Base-by-base conservation (phyloP, 805 yeast genomes). In the Pichia scutulata region DNA sequence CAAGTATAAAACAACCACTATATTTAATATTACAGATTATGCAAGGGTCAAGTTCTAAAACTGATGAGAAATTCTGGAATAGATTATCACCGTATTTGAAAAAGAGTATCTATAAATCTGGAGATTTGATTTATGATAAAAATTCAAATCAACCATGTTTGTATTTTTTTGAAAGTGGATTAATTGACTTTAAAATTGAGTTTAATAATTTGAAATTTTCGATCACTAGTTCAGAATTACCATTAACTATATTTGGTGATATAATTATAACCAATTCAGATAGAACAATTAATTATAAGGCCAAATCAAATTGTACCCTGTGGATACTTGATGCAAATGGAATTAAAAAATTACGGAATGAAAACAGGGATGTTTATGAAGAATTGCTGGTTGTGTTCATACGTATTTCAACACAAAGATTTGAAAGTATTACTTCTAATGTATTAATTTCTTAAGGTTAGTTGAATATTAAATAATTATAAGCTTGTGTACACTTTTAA, bases 231-330 rank as follows among this genome's bases (percentile, higher is more conserved):
- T 55, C 61, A 18, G 80, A 85, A 33, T 73, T 86, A 48, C 89
- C 93, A 5, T 77, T 85, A 52, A 84, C 92, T 0, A 78, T 86
- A 1, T 84, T 84, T 64, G 93, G 95, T 2, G 89, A 85, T 55
- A 58, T 78, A 44, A 69, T 60, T 13, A 57, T 55, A 25, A 67
- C 70, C 2, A 58, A 64, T 23, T 69, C 70, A 49, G 69, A 78
- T 48, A 63, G 73, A 46, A 57, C 65, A 21, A 65, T 68, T n/a
- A 74, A 70, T 50, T 73, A 75, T 43, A 60, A 55, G 51, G 72
- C 81, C 0, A 53, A 55, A 28, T 67, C 62, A 37, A 86, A 81
- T 47, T 71, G 85, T 2, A 75, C 77, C 10, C 72, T 86, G 1
- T 89, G 97, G 96, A 71, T 77, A 43, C 66, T 90, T 43, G 75